These are phyloP conservation scores for Perkinsela sp. DNA, from an alignment of 208 protist genomes.

Conservation along the genomic window DNA sequence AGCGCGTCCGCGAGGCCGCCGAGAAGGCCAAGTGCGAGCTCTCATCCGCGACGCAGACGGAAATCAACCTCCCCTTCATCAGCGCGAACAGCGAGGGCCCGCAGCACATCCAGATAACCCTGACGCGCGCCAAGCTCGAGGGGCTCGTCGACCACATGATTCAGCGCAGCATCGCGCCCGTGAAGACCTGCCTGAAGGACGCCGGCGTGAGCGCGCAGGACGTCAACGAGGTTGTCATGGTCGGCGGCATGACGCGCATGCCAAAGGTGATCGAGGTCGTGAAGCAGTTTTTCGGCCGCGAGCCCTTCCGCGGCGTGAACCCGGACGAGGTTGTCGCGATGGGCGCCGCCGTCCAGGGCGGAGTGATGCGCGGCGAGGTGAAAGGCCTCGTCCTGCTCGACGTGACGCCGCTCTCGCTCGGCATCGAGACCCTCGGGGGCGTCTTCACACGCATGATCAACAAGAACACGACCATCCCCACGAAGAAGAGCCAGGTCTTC, in stretches of 20 bases:
- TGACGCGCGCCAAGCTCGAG: conserved; percentile 77
- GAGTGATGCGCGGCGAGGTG: conserved; percentile 61
- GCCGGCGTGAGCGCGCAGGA: conserved; percentile 37
- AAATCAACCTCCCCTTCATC: conserved; percentile 86
- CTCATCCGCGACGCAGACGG: conserved; percentile 51
- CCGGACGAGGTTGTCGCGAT: conserved; percentile 98
- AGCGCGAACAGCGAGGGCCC: conserved; percentile 47
- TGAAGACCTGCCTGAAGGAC: conserved; percentile 42
- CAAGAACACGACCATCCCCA: conserved; percentile 94
- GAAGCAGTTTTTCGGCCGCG: conserved; percentile 65
- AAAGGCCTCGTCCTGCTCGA: conserved; percentile 86
- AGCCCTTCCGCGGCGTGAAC: conserved; percentile 89
- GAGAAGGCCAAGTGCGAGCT: conserved; percentile 91
- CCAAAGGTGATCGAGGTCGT: conserved; percentile 67
- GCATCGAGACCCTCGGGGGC: conserved; percentile 83
- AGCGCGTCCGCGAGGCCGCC: conserved; percentile 78
- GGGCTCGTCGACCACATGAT: conserved; percentile 25
- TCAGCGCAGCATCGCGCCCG: conserved; percentile 41
- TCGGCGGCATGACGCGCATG: conserved; percentile 90
- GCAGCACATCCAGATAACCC: conserved; percentile 52
- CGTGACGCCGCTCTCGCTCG: conserved; percentile 92
- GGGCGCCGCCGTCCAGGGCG: conserved; percentile 91
- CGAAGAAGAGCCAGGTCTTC: conserved; percentile 77
- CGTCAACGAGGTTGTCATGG: conserved; percentile 83
- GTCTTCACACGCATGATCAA: conserved; percentile 88